A percentile compares a stretch with the other conserved stretches of the same genome.
Evolutionary conservation across 2,329 filamentous ascomycete species (phyloP).

Genomic region (Fusarium pseudocircinatum): DNA sequence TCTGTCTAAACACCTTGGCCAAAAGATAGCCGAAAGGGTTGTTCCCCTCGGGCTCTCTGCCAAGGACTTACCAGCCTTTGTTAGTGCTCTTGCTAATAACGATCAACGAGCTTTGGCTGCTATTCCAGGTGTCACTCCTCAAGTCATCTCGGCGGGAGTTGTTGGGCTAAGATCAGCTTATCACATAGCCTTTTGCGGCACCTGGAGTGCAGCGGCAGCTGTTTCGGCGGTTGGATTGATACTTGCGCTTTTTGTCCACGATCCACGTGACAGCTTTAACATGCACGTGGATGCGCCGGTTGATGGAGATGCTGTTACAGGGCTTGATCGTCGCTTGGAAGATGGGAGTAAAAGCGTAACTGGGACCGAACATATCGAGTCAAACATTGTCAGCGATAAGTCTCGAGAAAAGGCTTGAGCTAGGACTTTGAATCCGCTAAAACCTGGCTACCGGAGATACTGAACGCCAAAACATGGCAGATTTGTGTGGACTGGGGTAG

Average conservation of each 20-base stretch:
- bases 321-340: background rate
- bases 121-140: background rate
- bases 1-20: background rate
- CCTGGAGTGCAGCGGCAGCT: background rate
- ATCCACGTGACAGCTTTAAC: background rate
- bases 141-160: background rate
- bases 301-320: background rate
- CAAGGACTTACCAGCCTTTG: background rate
- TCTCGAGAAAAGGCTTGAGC: background rate
- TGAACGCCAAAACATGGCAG: too few species aligned
- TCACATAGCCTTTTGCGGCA: background rate
- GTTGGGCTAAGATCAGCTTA: background rate
- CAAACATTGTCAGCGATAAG: background rate
- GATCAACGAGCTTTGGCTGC: background rate
- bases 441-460: accelerated
- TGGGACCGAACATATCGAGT: background rate
- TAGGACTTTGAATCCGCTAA: background rate
- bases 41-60: background rate
- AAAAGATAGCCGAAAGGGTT: background rate
- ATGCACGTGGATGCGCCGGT: background rate
- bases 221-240: background rate
- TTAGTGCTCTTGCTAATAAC: background rate
- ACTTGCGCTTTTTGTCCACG: background rate
- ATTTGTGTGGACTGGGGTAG: too few species aligned
- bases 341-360: background rate